Evolutionary conservation across 2,329 filamentous ascomycete genomes (phyloP), one percentile per base, ranked within the genome.

Genomic region (Aspergillus ustus): DNA sequence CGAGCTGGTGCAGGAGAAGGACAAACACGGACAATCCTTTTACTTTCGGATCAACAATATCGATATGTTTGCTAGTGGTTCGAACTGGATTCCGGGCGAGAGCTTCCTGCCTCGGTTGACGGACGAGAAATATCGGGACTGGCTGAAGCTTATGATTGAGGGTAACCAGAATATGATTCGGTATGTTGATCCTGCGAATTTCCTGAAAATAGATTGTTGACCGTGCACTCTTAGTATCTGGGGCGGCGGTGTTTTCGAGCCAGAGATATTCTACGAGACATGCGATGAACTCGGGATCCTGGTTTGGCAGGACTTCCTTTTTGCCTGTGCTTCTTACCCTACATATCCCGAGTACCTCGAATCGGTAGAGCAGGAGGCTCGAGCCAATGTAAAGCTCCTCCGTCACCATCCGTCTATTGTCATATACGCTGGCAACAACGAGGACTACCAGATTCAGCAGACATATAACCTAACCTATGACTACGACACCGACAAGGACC

Each of bases 381-480:
- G 83, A 20, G 85, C 87, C 57, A 89, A 91, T 69, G 81, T 91
- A 45, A 82, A 82, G 72, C 81, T 89, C 49, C 82, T 97, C 43
- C 86, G 92, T 50, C 92, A 97, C 73, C 94, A 97, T 72, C 91
- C 93, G 0, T 92, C 87, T 13, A 90, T 97, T 65, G 89, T 93
- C 48, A 89, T 97, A 60, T 97, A 89, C 80, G 92, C 91, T 2
- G 94, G 93, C 13, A 97, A 97, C 78, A 97, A 97, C 72, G 93
- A 97, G 75, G 93, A 97, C 73, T 97, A 97, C 75, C 90, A 94
- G 74, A 90, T 93, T 57, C 89, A 89, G 61, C 92, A 96, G 75
- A 84, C 83, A 22, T 86, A 85, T 66, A 83, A 84, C 0, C 83
- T 97, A 62, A 91, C 87, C 0, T 97, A 96, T 75, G 83, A 97